Evolutionary conservation across 1,139 yeast species (phyloP).

Genomic region (Blastobotrys apis): DNA sequence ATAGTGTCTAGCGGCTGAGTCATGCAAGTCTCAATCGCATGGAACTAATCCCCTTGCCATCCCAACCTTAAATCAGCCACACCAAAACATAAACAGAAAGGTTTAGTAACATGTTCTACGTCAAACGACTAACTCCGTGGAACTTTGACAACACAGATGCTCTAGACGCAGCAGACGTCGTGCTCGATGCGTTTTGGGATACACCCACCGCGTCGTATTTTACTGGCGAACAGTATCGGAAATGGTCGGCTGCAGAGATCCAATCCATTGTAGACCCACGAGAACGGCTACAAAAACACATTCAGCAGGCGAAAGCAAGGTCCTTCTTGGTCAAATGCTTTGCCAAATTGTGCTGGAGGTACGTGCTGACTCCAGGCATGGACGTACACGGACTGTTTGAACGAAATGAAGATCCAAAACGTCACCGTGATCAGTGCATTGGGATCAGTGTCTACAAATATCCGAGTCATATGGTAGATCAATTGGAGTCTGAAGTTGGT

Average conservation of each 20-base stretch:
- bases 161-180: conserved; percentile 4
- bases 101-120: no score
- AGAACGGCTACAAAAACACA: neutral
- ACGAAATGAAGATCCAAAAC: no score
- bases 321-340: neutral
- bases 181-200: neutral
- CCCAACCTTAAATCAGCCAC: no score
- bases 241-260: neutral
- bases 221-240: neutral
- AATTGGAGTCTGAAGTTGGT: conserved; percentile 4
- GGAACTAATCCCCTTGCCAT: no score
- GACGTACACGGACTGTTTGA: neutral
- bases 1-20: no score
- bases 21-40: no score
- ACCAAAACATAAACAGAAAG: no score
- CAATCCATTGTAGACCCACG: neutral
- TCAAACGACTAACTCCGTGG: conserved; percentile 1
- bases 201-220: neutral
- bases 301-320: neutral
- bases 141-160: neutral
- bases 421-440: conserved; percentile 7
- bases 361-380: neutral
- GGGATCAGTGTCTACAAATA: conserved; percentile 9
- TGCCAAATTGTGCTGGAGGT: neutral
- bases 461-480: conserved; percentile 8